phyloP scores from a whole-genome alignment of 2,329 filamentous ascomycete genomes.

The Fusarium cyanostomum region DNA sequence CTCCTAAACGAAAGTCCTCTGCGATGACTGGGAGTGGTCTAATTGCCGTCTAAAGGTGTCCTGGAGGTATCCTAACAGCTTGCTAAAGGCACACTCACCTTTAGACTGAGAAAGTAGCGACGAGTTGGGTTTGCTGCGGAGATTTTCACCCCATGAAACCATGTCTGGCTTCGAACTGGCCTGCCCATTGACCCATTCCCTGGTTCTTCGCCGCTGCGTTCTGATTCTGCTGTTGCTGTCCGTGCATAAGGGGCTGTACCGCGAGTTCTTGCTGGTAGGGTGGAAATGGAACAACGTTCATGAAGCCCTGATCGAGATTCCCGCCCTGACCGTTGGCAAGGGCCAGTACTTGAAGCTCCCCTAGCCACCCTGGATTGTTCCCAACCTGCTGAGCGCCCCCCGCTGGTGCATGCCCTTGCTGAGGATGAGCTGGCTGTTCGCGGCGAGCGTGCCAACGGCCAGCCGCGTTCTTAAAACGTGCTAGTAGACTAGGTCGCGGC shows the following conservation, averaged over 20 bases:
- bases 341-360: too few relatives aligned
- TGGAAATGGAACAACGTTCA: background rate
- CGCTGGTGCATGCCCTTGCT: background rate
- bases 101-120: too few relatives aligned
- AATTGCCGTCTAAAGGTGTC: background rate
- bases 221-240: background rate
- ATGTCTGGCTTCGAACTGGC: background rate
- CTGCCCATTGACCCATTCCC: too few relatives aligned
- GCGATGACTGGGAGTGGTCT: background rate
- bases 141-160: background rate
- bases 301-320: background rate
- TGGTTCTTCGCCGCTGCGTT: background rate
- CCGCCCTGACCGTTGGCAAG: background rate
- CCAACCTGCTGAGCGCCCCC: background rate
- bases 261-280: background rate
- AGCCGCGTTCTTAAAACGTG: slow-evolving; percentile 1
- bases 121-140: too few relatives aligned
- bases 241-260: background rate
- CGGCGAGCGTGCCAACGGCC: background rate
- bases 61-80: background rate
- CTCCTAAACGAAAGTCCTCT: background rate
- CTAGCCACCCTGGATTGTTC: background rate
- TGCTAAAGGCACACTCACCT: background rate
- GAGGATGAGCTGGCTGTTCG: background rate
- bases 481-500: background rate